These are phyloP conservation scores for Plantago lanceolata DNA, from an alignment of 305 asterid genomes.

Conservation along the genomic window DNA sequence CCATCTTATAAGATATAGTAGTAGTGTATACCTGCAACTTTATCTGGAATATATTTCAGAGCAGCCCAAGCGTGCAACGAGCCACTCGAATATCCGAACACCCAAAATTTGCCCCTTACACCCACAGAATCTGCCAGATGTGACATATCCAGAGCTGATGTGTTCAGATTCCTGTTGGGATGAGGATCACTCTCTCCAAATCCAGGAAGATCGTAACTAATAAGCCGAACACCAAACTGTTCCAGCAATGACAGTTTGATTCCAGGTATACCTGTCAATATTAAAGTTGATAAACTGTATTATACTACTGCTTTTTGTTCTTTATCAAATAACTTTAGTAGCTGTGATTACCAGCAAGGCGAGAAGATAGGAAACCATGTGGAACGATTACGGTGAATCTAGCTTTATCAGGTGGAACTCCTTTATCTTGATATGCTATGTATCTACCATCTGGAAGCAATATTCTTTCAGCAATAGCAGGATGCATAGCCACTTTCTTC, in stretches of 20 bases:
- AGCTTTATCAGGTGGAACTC: slow-evolving; percentile 65
- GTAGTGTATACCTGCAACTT: slow-evolving; percentile 54
- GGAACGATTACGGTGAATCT: slow-evolving; percentile 51
- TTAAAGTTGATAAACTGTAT: not conserved
- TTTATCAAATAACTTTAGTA: slow-evolving; percentile 1
- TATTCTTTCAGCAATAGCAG: slow-evolving; percentile 58
- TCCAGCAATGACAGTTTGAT: slow-evolving; percentile 52
- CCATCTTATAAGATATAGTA: not conserved
- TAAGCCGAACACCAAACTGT: slow-evolving; percentile 73
- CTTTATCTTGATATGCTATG: slow-evolving; percentile 65
- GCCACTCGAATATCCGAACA: slow-evolving; percentile 69
- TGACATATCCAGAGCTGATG: slow-evolving; percentile 73
- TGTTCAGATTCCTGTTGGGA: slow-evolving; percentile 49
- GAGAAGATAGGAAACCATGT: slow-evolving; percentile 72
- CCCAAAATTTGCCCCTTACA: slow-evolving; percentile 71
- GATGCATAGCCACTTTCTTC: slow-evolving; percentile 56
- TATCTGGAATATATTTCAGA: slow-evolving; percentile 56
- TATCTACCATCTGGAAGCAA: slow-evolving; percentile 74
- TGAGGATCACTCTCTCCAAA: slow-evolving; percentile 94
- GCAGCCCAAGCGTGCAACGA: slow-evolving; percentile 90
- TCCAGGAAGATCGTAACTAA: slow-evolving; percentile 85
- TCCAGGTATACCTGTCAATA: slow-evolving; percentile 56
- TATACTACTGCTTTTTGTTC: not conserved
- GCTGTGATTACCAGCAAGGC: slow-evolving; percentile 55
- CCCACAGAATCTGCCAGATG: slow-evolving; percentile 54